These are phyloP conservation scores for Zygoascus meyerae DNA, from an alignment of 1,139 yeast species.

Conservation along the genomic window DNA sequence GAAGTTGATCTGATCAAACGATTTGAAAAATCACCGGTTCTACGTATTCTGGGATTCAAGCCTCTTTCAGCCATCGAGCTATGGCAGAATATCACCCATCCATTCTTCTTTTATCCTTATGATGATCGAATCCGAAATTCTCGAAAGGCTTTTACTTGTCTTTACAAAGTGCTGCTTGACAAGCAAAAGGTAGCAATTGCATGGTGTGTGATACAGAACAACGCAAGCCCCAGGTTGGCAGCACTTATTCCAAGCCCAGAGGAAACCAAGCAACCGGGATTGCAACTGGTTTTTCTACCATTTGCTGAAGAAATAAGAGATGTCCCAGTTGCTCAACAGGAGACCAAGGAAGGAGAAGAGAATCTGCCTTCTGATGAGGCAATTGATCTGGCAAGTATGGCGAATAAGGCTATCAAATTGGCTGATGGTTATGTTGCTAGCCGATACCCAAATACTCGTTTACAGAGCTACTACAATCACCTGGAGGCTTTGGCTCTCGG, in stretches of 20 bases:
- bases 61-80: slow-evolving; percentile 31
- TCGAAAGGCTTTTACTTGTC: slow-evolving; percentile 56
- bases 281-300: slow-evolving; percentile 36
- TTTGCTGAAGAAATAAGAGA: slow-evolving; percentile 35
- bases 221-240: slow-evolving; percentile 53
- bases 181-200: slow-evolving; percentile 55
- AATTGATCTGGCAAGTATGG: slow-evolving; percentile 34
- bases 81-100: slow-evolving; percentile 47
- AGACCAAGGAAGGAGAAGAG: slow-evolving; percentile 17
- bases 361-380: slow-evolving; percentile 26
- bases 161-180: slow-evolving; percentile 55
- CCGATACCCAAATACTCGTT: slow-evolving; percentile 58
- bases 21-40: slow-evolving; percentile 36
- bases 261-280: slow-evolving; percentile 30
- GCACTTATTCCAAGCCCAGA: slow-evolving; percentile 52
- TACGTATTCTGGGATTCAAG: slow-evolving; percentile 65
- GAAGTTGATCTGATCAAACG: slow-evolving; percentile 33
- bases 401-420: slow-evolving; percentile 41
- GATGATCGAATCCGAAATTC: slow-evolving; percentile 59
- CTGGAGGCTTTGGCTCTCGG: slow-evolving; percentile 66
- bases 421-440: slow-evolving; percentile 50
- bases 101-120: slow-evolving; percentile 57
- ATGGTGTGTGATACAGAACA: slow-evolving; percentile 59
- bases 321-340: slow-evolving; percentile 21
- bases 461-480: slow-evolving; percentile 60